Evolutionary conservation across 306 rosid genomes (phyloP).

Genomic region (Begonia fuchsioides): DNA sequence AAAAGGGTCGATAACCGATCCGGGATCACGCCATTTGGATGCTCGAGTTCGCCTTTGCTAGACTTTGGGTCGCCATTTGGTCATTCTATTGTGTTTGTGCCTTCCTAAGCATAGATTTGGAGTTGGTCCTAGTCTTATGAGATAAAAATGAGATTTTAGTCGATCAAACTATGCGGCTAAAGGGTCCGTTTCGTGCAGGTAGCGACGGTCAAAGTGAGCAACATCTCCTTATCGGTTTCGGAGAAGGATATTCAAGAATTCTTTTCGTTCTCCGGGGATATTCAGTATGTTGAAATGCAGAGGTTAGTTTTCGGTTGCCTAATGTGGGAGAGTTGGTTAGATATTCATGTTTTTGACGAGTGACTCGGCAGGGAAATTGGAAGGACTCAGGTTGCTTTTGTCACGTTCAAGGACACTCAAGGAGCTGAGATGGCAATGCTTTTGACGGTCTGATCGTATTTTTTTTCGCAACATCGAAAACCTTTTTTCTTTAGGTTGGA

Average conservation of each 20-base stretch:
- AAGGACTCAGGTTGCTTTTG: conserved; percentile 59
- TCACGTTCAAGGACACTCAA: conserved; percentile 65
- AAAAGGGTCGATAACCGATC: too few species aligned
- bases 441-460: conserved; percentile 37
- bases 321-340: not conserved
- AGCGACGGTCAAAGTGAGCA: conserved; percentile 58
- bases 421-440: conserved; percentile 79
- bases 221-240: conserved; percentile 42
- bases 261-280: conserved; percentile 78
- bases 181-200: conserved; percentile 19
- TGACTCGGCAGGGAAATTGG: conserved; percentile 42
- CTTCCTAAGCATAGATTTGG: too few species aligned
- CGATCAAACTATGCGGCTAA: too few species aligned
- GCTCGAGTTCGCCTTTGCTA: too few species aligned
- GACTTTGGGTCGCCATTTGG: too few species aligned
- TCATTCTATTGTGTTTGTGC: too few species aligned
- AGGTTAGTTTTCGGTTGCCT: conserved; percentile 29
- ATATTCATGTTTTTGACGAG: not conserved
- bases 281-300: conserved; percentile 59
- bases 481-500: too few species aligned
- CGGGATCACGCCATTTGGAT: too few species aligned
- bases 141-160: too few species aligned
- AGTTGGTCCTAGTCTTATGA: too few species aligned
- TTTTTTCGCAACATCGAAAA: not conserved
- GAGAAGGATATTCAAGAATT: conserved; percentile 55